Conservation (phyloP, 2,329 filamentous ascomycete species). For the Gaeumannomyces sp. region DNA sequence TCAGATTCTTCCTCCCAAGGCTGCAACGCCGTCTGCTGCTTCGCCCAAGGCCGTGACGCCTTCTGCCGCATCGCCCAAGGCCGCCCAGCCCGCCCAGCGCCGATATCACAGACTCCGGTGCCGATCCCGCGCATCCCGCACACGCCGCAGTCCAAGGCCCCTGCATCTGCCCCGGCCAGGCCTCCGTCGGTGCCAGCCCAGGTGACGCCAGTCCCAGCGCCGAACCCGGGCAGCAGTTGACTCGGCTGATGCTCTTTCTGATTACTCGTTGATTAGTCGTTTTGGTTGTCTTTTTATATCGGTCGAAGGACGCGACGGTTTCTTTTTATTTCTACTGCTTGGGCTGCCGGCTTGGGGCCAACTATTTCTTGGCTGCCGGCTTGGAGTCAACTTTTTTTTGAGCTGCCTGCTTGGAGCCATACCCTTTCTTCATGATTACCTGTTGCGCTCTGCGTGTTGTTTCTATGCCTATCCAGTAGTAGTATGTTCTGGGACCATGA, state of each 20-base stretch:
- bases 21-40: neutral
- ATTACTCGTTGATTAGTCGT: neutral
- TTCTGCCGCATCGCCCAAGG: constrained; percentile 7
- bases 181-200: neutral
- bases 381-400: no score
- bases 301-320: no score
- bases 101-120: constrained; percentile 19
- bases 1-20: neutral
- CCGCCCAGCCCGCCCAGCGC: constrained; percentile 10
- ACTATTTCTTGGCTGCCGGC: no score
- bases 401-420: no score
- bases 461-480: no score
- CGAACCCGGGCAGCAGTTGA: neutral
- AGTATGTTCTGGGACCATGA: no score
- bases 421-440: no score
- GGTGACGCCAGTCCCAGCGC: neutral
- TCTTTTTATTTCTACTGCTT: no score
- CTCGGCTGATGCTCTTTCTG: neutral
- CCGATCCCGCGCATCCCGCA: constrained; percentile 19
- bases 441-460: no score
- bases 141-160: constrained; percentile 7
- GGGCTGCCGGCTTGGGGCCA: no score
- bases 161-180: no score
- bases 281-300: neutral
- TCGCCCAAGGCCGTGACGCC: neutral